Base-by-base conservation (phyloP, 225 moss, liverwort and hornwort genomes). In the Antitrichia curtipendula region DNA sequence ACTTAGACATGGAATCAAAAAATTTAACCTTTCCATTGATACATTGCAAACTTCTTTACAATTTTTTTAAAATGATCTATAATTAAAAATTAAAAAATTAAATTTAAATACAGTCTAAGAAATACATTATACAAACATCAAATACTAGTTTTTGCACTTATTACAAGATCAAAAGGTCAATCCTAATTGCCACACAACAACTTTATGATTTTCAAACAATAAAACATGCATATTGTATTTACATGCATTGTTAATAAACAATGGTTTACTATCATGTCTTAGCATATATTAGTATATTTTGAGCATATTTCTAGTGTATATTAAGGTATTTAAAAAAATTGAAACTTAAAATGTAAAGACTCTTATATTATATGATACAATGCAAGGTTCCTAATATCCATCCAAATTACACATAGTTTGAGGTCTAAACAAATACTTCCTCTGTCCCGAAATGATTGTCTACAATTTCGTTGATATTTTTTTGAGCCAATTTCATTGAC, bases 1-100 rank as follows among this genome's bases (percentile, higher is more conserved):
- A 45, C 0, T 17, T 72, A 1, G 2, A 45, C 0, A 6, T 10
- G 2, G 29, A 29, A 29, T 10, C 17, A 29, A 10, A 45, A 9
- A 45, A 29, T 72, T 2, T 18, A 45, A 72, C 10, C 10, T 45
- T 72, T 29, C 6, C 17, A 72, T 17, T 45, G 29, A 45, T 1
- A 10, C 17, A 29, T 29, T 72, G 72, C 29, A 72, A 45, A 1
- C 9, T 17, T 45, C 6, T 71, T 27, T 1, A 43, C 16, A 43
- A 0, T 1, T 27, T 24, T 25, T 25, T 2, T 25, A 3, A 25
- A 25, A 24, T 25, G 1, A 25, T 15, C 2, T 12, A 25, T 5
- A 69, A 69, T n/a, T 41, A 24, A 41, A 16, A 25, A 15, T 65
- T 36, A 19, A 19, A 70, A 70, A 25, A 41, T 25, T 41, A 15